Base-by-base conservation (phyloP, 2,329 filamentous ascomycete species). In the Chaetomium olivaceum region DNA sequence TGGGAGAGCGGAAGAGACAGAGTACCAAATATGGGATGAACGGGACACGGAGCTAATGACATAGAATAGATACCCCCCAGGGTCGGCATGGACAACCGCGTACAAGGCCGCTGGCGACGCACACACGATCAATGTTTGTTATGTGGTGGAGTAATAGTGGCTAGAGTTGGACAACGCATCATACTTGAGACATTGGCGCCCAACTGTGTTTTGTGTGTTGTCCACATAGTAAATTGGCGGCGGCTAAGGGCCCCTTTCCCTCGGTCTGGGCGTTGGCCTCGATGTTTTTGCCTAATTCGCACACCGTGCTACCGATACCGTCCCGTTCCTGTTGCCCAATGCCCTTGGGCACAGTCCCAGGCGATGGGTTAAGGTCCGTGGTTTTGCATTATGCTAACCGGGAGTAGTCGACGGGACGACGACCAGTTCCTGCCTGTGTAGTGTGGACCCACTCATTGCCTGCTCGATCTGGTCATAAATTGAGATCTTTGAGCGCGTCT, bases 51-150 rank as follows among this genome's bases (percentile, higher is more conserved):
- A n/a, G 51, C 9, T 52, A 52, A 61, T 58, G 58, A 62, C 36
- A 55, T 67, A 58, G 61, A 64, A 36, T 61, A 61, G 64, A 67
- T 67, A 64, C 65, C 65, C 61, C 54, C 61, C 54, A 43, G 21
- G 54, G 61, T 46, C 31, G 51, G 25, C 31, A n/a, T 57, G 25
- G 36, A 52, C 29, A 39, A 12, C 36, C 14, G 23, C 33, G n/a
- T 5, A 27, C 3, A 5, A 36, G 19, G 43, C 4, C 36, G 29
- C 51, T 51, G 39, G 39, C 6, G 16, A 43, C 39, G 39, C 39
- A 43, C 39, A 43, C 39, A 19, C 46, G 8, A 14, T 51, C 31
- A 51, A 51, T 54, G 46, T 61, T 61, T 52, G 58, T 52, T 48
- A 48, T 48, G 46, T 48, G 21, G 21, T 48, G 9, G 46, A 48